phyloP scores from a whole-genome alignment of 768 basidiomycete species.

The Pleurotus salmoneostramineus region DNA sequence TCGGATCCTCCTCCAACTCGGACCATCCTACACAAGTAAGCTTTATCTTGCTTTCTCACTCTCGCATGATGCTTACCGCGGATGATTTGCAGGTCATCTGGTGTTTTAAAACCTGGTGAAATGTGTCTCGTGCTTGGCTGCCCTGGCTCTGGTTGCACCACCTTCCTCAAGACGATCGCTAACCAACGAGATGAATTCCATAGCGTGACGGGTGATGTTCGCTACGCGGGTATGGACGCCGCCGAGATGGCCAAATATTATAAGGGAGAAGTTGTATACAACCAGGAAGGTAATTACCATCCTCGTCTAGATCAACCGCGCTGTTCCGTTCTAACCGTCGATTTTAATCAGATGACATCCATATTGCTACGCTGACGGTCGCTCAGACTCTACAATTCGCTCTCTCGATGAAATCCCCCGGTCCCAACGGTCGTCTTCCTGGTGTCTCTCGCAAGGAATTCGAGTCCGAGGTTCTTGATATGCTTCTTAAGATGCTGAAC shows the following conservation, averaged over 20 bases:
- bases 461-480: conserved; percentile 49
- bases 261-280: conserved; percentile 78
- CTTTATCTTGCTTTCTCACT: background rate
- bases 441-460: conserved; percentile 61
- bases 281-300: conserved; percentile 54
- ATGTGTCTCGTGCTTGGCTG: conserved; percentile 86
- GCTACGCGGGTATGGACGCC: conserved; percentile 77
- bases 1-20: conserved; percentile 33
- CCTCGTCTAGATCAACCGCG: background rate
- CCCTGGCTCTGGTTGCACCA: conserved; percentile 81
- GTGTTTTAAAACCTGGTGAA: conserved; percentile 72
- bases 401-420: conserved; percentile 65
- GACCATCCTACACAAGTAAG: conserved; percentile 59
- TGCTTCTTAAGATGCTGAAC: conserved; percentile 76
- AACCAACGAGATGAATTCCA: conserved; percentile 69
- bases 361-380: conserved; percentile 80
- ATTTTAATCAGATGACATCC: conserved; percentile 60
- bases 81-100: conserved; percentile 43
- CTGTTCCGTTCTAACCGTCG: background rate
- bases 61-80: background rate
- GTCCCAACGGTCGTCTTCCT: conserved; percentile 67
- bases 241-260: conserved; percentile 73
- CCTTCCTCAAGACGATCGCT: conserved; percentile 81
- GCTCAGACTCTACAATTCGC: conserved; percentile 73
- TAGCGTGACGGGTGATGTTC: conserved; percentile 64